A percentile compares a stretch with the other conserved stretches of the same genome.
Conservation (phyloP, 2,329 filamentous ascomycete species). For the Penicillium sp. region DNA sequence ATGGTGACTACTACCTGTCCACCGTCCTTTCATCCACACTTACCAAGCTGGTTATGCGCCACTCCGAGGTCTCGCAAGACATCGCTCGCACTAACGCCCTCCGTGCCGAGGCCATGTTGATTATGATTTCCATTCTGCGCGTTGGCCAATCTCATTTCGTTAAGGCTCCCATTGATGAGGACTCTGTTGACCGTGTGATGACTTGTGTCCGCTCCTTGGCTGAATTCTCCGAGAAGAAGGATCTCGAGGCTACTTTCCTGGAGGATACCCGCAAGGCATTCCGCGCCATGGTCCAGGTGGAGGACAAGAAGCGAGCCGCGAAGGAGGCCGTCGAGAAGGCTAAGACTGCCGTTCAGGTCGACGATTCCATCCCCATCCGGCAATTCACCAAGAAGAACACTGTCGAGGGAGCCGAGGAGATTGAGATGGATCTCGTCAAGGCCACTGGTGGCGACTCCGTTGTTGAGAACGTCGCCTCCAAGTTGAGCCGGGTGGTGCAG, state of each 20-base stretch:
- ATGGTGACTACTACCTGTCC: conserved; percentile 95
- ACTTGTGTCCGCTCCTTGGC: conserved; percentile 89
- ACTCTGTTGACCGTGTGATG: conserved; percentile 98
- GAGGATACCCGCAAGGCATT: conserved; percentile 95
- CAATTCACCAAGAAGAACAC: conserved; percentile 91
- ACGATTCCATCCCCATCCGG: conserved; percentile 89
- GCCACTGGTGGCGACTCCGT: conserved; percentile 87
- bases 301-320: conserved; percentile 96
- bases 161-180: conserved; percentile 95
- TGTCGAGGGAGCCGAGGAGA: conserved; percentile 77
- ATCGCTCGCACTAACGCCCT: conserved; percentile 86
- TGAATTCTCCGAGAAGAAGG: conserved; percentile 85
- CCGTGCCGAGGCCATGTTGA: conserved; percentile 95
- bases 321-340: conserved; percentile 92
- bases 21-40: conserved; percentile 94
- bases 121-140: conserved; percentile 98
- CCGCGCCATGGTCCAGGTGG: conserved; percentile 92
- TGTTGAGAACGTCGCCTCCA: conserved; percentile 84
- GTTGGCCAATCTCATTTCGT: conserved; percentile 99
- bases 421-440: conserved; percentile 87
- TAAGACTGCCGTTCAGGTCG: conserved; percentile 90
- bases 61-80: conserved; percentile 88
- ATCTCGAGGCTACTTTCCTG: conserved; percentile 88
- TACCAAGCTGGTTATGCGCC: conserved; percentile 96
- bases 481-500: conserved; percentile 93